These are phyloP conservation scores for Thelephora ganbajun DNA, from an alignment of 768 basidiomycete genomes.

Conservation along the genomic window DNA sequence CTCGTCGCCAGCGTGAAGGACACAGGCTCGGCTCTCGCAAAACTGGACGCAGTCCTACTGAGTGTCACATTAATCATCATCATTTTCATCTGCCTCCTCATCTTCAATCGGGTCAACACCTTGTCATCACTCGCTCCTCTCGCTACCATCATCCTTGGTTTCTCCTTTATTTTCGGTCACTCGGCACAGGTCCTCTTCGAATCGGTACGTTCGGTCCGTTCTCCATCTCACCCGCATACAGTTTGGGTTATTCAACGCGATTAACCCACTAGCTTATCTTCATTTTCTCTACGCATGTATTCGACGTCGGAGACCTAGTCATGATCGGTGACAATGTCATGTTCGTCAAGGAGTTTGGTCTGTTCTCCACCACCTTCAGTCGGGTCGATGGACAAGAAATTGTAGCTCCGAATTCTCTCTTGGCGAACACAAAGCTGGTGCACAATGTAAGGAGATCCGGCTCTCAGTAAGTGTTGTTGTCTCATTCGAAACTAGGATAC, in stretches of 20 bases:
- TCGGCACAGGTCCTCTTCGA: conserved; percentile 70
- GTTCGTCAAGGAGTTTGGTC: conserved; percentile 42
- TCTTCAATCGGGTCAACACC: conserved; percentile 56
- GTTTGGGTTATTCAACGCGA: not conserved
- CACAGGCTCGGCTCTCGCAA: conserved; percentile 57
- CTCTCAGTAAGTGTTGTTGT: conserved; percentile 39
- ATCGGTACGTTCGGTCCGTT: conserved; percentile 33
- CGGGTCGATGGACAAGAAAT: conserved; percentile 75
- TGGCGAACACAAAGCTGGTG: conserved; percentile 58
- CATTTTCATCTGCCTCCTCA: conserved; percentile 57
- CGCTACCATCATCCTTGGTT: conserved; percentile 68
- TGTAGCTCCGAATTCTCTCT: conserved; percentile 61
- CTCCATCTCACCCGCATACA: not conserved
- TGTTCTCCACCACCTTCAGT: conserved; percentile 68
- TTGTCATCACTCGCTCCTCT: conserved; percentile 64
- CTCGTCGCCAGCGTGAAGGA: conserved; percentile 65
- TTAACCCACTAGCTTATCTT: conserved; percentile 47
- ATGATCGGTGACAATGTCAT: conserved; percentile 61
- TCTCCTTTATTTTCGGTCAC: conserved; percentile 77
- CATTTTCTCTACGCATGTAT: conserved; percentile 79
- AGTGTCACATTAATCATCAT: conserved; percentile 40
- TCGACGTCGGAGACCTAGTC: conserved; percentile 71
- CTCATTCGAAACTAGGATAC: not conserved
- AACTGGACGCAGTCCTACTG: conserved; percentile 65
- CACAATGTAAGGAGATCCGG: conserved; percentile 66